Conservation (phyloP, 805 yeast genomes). For the Starmerella vaccinii region DNA sequence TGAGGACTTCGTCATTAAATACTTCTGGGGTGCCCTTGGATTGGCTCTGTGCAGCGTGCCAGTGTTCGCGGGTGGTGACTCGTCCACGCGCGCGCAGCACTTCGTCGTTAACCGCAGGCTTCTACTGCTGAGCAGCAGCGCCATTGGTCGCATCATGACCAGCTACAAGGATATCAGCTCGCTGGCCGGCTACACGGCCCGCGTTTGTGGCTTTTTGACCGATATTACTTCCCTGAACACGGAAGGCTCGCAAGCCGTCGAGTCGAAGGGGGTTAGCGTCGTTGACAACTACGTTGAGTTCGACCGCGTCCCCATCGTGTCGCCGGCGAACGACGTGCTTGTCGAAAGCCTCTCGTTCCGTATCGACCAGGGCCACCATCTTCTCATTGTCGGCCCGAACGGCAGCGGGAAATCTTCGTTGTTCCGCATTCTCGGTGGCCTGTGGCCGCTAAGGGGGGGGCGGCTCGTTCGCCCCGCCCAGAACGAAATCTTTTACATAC, state of each 20-base stretch:
- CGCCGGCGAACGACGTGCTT: conserved; percentile 72
- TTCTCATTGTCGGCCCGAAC: conserved; percentile 87
- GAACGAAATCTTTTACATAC: conserved; percentile 70
- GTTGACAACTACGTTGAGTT: conserved; percentile 54
- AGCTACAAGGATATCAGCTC: conserved; percentile 77
- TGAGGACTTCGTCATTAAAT: conserved; percentile 80
- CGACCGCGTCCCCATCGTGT: conserved; percentile 64
- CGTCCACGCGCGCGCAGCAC: conserved; percentile 18
- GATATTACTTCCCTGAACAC: conserved; percentile 33
- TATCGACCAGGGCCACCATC: conserved; percentile 70
- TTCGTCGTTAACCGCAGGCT: conserved; percentile 83
- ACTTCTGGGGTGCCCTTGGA: conserved; percentile 95
- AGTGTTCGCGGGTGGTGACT: conserved; percentile 45
- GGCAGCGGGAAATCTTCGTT: conserved; percentile 93
- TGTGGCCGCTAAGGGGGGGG: conserved; percentile 70
- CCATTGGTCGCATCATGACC: conserved; percentile 76
- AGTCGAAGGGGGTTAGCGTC: conserved; percentile 5
- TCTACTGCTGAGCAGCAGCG: conserved; percentile 72
- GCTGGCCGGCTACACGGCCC: conserved; percentile 67
- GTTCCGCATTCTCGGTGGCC: conserved; percentile 81
- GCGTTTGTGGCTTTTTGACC: conserved; percentile 61
- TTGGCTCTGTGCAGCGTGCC: conserved; percentile 80
- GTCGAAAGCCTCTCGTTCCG: conserved; percentile 58
- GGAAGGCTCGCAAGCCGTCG: not conserved
- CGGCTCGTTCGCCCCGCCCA: conserved; percentile 53